These are phyloP conservation scores for Penicillium psychrosexuale DNA, from an alignment of 2,329 filamentous ascomycete species.

Conservation along the genomic window DNA sequence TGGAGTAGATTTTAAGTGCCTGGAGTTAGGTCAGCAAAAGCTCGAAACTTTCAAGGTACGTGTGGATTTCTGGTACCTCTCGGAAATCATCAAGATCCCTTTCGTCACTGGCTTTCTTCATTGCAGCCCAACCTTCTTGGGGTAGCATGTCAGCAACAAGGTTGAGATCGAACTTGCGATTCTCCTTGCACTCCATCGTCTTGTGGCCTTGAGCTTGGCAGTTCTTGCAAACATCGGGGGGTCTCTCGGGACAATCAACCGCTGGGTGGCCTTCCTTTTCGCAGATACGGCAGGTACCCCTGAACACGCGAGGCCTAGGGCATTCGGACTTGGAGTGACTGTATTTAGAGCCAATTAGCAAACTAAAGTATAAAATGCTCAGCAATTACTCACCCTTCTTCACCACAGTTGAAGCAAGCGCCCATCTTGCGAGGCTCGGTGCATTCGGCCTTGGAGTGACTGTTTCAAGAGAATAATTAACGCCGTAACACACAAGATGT, in stretches of 20 bases:
- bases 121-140: constrained; percentile 50
- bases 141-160: constrained; percentile 48
- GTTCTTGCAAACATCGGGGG: constrained; percentile 46
- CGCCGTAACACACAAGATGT: neutral
- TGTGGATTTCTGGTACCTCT: constrained; percentile 29
- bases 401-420: constrained; percentile 14
- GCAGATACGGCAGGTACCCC: constrained; percentile 47
- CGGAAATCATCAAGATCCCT: constrained; percentile 53
- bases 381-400: constrained; percentile 11
- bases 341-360: neutral
- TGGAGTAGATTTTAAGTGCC: constrained; percentile 51
- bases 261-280: constrained; percentile 47
- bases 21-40: constrained; percentile 21
- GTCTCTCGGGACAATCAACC: constrained; percentile 44
- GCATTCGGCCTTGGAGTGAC: constrained; percentile 38
- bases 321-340: constrained; percentile 35
- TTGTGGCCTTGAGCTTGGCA: constrained; percentile 47
- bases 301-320: constrained; percentile 47
- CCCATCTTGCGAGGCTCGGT: constrained; percentile 36
- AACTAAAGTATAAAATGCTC: neutral
- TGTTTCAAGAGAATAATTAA: neutral
- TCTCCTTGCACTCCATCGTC: constrained; percentile 45
- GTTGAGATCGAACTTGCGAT: constrained; percentile 44
- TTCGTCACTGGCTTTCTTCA: constrained; percentile 49
- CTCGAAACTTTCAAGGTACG: neutral